Evolutionary conservation across 2,329 filamentous ascomycete species (phyloP), one percentile per base, ranked within the genome.

Genomic region (Curvularia lunata): DNA sequence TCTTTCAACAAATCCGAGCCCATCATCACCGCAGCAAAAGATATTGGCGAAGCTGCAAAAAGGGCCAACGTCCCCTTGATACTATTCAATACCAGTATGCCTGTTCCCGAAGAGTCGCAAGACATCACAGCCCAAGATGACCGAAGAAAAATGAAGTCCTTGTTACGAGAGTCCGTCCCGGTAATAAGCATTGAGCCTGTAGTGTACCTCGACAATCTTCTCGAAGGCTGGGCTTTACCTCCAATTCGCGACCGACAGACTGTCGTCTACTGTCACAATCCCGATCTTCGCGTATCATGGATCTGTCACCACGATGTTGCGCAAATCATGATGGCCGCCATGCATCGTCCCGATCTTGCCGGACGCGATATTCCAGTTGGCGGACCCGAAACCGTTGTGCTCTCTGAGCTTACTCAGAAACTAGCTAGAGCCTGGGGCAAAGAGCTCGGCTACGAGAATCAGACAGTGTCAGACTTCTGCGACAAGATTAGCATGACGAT

Each of bases 241-340:
- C 72, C 75, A 0, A 72, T 79, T 21, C 63, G 70, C 2, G 75
- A 78, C 51, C 56, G 59, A 9, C 65, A 75, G 10, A 77, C 72
- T 0, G 60, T 79, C 25, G 70, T 77, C 2, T 79, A 79, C 61
- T 79, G 77, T 62, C 76, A 78, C 67, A 76, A 76, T 49, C 74
- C 75, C 0, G 56, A 64, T 5, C 70, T 79, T 5, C 65, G 72
- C 21, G 76, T 76, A 2, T 75, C 71, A 1, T 79, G 77, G 77
- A 78, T 78, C 51, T 77, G 76, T 59, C 76, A 79, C 41, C 65
- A 78, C 46, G 76, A 79, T 55, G 63, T 78, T 16, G 77, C 75
- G 7, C 70, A 75, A 52, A 66, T 79, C 37, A 78, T 79, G 77
- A 61, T 75, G 27, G 71, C 75, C 2, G 73, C 74, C 1, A 70